These are phyloP conservation scores for Lenwebbia sp. DNA, from an alignment of 345 rosid genomes.

Conservation along the genomic window DNA sequence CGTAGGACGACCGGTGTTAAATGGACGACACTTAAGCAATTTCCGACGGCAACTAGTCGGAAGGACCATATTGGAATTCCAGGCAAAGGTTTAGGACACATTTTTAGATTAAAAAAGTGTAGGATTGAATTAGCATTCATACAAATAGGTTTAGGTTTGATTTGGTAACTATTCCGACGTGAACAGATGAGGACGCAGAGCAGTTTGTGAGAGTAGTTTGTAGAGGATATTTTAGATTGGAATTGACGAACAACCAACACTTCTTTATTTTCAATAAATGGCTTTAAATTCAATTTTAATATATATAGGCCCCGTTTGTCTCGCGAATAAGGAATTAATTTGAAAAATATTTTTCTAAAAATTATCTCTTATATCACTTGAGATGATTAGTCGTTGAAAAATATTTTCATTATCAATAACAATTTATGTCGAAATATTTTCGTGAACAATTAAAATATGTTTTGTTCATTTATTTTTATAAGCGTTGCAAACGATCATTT, in stretches of 20 bases:
- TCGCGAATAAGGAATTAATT: fast-evolving
- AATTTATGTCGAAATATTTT: background rate
- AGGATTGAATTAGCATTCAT: too few species aligned
- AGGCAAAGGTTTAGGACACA: too few species aligned
- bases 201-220: background rate
- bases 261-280: too few species aligned
- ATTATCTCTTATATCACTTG: fast-evolving
- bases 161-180: background rate
- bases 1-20: too few species aligned
- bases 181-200: background rate
- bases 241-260: too few species aligned
- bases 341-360: background rate
- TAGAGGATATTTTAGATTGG: too few species aligned
- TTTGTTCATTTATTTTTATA: background rate
- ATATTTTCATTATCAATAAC: background rate
- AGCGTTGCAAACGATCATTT: fast-evolving
- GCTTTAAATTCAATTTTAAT: too few species aligned
- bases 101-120: too few species aligned
- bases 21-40: too few species aligned
- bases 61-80: too few species aligned
- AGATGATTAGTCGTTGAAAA: background rate
- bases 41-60: too few species aligned
- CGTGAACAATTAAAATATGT: background rate
- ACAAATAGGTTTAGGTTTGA: background rate
- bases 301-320: too few species aligned